Conservation (phyloP, 208 protist genomes). For the Wallacemonas collosoma region DNA sequence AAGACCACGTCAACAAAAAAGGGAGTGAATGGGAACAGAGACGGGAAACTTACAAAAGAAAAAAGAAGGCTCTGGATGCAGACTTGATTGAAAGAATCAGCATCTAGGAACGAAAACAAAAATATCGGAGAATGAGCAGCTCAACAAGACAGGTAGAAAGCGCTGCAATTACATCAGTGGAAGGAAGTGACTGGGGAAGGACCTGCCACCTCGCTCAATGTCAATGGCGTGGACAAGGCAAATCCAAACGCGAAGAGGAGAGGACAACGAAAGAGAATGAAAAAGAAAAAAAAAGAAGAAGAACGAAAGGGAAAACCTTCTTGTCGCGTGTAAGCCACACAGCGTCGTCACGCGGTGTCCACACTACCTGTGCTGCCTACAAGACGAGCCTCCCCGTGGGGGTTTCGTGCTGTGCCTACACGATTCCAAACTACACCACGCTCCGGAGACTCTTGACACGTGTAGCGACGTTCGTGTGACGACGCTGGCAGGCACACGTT, state of each 20-base stretch:
- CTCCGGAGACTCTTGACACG: too few relatives aligned
- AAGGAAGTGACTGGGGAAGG: neutral
- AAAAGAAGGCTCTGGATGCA: neutral
- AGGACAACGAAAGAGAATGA: neutral
- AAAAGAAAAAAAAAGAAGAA: constrained; percentile 13
- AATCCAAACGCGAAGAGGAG: neutral
- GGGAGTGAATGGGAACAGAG: constrained; percentile 1
- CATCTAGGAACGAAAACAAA: neutral
- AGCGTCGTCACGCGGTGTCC: too few relatives aligned
- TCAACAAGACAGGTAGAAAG: neutral
- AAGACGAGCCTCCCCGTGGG: too few relatives aligned
- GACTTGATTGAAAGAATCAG: neutral
- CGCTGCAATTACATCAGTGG: neutral
- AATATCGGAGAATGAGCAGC: neutral
- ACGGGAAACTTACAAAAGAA: constrained; percentile 2
- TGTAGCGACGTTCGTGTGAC: too few relatives aligned
- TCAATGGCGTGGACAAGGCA: too few relatives aligned
- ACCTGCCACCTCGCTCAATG: neutral
- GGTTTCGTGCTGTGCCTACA: too few relatives aligned
- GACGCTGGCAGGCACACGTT: neutral
- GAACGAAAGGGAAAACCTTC: neutral
- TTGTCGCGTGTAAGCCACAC: too few relatives aligned
- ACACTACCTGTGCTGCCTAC: too few relatives aligned
- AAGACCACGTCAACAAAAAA: neutral
- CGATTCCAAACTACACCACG: too few relatives aligned